These are phyloP conservation scores for Crassisporium funariophilum DNA, from an alignment of 768 basidiomycete species.

Conservation along the genomic window DNA sequence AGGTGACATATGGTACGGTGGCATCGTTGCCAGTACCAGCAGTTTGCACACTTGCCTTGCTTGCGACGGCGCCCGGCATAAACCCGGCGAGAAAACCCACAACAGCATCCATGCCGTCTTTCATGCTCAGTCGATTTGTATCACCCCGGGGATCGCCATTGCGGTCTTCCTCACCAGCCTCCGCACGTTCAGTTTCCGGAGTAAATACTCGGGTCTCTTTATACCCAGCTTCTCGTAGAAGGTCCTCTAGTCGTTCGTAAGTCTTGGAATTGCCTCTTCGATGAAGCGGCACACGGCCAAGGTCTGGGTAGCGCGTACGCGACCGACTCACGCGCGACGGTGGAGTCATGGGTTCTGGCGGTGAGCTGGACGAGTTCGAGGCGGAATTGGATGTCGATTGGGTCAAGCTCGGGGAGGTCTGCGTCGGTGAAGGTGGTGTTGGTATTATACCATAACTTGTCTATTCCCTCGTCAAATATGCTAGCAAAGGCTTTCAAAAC, in stretches of 20 bases:
- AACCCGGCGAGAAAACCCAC: constrained; percentile 69
- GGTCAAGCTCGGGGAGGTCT: constrained; percentile 41
- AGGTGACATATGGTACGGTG: constrained; percentile 12
- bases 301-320: constrained; percentile 56
- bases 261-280: constrained; percentile 77
- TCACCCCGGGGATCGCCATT: constrained; percentile 26
- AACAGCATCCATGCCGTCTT: constrained; percentile 61
- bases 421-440: constrained; percentile 26
- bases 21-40: constrained; percentile 1
- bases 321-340: constrained; percentile 43
- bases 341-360: constrained; percentile 44
- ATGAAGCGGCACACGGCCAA: constrained; percentile 74
- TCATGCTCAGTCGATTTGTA: constrained; percentile 37
- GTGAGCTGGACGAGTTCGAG: constrained; percentile 42
- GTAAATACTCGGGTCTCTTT: constrained; percentile 91
- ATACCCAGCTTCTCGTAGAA: constrained; percentile 86
- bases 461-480: too few species aligned
- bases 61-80: constrained; percentile 42
- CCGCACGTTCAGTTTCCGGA: constrained; percentile 68
- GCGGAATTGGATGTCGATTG: constrained; percentile 42
- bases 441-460: not conserved
- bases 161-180: constrained; percentile 29
- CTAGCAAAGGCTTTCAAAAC: too few species aligned
- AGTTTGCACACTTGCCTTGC: constrained; percentile 13
- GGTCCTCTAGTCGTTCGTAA: constrained; percentile 84